Base-by-base conservation (phyloP, 345 rosid species). In the Zanthoxylum bungeanum region DNA sequence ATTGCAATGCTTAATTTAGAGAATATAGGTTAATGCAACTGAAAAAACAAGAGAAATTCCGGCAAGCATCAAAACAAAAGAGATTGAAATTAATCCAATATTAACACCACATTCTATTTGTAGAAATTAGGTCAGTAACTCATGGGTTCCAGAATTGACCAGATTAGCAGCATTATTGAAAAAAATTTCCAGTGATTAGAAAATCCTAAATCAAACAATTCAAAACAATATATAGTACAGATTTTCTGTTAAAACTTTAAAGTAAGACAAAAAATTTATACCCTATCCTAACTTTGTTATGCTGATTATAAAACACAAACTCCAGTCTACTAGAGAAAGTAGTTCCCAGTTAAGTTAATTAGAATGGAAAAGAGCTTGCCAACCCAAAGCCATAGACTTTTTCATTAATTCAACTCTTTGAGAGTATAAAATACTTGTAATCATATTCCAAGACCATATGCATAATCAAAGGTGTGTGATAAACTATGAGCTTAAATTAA, bases 211-310 rank as follows among this genome's bases (percentile, higher is more conserved):
- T 33, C n/a, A 56, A n/a, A 62, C 6, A 63, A 8, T 25, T n/a
- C n/a, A n/a, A 22, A 10, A 53, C 59, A 24, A 10, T 12, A 34
- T 11, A 6, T 27, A 22, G 17, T 53, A 42, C 51, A 53, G 7
- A 68, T 53, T 9, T 19, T 51, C 60, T 16, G 50, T 39, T 52
- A 55, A n/a, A n/a, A n/a, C n/a, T n/a, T n/a, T n/a, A n/a, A 68
- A 68, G 36, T 9, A 40, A 27, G 30, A 37, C 9, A 17, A 17
- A 36, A 55, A 11, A 19, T 55, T 39, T 64, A 25, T 67, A 67
- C 17, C 60, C 34, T 14, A 25, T 14, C 40, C 71, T 51, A 17
- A 33, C 58, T 65, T 22, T 33, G 1, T 22, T 68, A 6, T 14
- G 31, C 9, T 2, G 3, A 24, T 53, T 52, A 36, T 68, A 7